Evolutionary conservation across 1,284 basidiomycete species (phyloP).

Genomic region (Takashimella koratensis): DNA sequence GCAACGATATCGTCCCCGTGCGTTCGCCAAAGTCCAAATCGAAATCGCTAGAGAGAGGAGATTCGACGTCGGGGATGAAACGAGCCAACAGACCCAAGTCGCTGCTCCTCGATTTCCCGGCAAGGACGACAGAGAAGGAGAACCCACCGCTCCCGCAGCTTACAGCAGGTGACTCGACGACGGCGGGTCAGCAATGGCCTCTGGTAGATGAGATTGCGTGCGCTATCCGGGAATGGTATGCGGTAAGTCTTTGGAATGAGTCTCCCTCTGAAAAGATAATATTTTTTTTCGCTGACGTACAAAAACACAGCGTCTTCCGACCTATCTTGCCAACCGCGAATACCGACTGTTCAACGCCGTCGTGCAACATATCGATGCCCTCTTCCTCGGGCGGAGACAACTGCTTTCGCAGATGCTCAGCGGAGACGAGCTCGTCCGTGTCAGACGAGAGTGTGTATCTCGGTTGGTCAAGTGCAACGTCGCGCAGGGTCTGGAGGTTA

Average conservation of each 20-base stretch:
- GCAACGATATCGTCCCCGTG: background rate
- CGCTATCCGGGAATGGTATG: constrained; percentile 91
- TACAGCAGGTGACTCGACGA: constrained; percentile 87
- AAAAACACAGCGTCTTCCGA: constrained; percentile 61
- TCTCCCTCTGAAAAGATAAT: background rate
- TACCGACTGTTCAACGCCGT: constrained; percentile 86
- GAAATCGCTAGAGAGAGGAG: background rate
- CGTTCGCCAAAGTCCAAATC: background rate
- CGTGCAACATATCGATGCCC: constrained; percentile 81
- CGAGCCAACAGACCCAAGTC: constrained; percentile 32
- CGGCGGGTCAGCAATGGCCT: constrained; percentile 74
- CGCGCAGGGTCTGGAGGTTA: constrained; percentile 87
- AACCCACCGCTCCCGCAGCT: constrained; percentile 88
- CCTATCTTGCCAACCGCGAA: constrained; percentile 80
- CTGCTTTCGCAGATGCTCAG: constrained; percentile 83
- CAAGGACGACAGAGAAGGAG: constrained; percentile 55
- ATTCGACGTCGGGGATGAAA: constrained; percentile 1
- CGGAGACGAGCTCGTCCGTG: constrained; percentile 75
- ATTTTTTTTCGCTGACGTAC: too few relatives aligned
- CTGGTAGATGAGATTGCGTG: constrained; percentile 97
- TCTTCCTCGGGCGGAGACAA: constrained; percentile 85
- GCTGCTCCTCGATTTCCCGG: constrained; percentile 18
- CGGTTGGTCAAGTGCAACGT: constrained; percentile 86
- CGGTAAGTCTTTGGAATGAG: constrained; percentile 56
- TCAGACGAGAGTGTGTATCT: constrained; percentile 82